phyloP scores from a whole-genome alignment of 1,139 yeast genomes.

The Candida albicans region DNA sequence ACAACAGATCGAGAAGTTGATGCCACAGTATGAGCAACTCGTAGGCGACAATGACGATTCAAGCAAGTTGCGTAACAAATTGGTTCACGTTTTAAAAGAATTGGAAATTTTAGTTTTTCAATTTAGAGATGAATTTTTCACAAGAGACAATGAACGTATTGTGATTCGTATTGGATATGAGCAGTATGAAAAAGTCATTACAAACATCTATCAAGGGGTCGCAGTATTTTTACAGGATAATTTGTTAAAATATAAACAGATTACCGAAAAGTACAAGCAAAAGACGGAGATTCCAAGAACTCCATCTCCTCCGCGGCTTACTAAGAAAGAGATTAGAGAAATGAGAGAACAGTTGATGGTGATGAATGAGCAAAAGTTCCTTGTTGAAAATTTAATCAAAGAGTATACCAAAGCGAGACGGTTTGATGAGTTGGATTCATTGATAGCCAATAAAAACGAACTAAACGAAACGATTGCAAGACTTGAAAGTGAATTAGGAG shows the following conservation, averaged over 20 bases:
- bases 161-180: conserved; percentile 18
- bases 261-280: conserved; percentile 26
- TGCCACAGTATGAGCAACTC: conserved; percentile 30
- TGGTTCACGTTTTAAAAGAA: conserved; percentile 34
- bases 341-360: conserved; percentile 81
- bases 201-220: conserved; percentile 36
- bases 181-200: conserved; percentile 22
- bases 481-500: conserved; percentile 60
- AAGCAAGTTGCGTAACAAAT: conserved; percentile 24
- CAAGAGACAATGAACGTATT: conserved; percentile 16
- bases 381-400: conserved; percentile 63
- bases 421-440: conserved; percentile 72
- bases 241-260: conserved; percentile 28
- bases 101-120: conserved; percentile 29
- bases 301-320: conserved; percentile 26
- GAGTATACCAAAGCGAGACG: conserved; percentile 65
- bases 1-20: conserved; percentile 29
- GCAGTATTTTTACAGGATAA: conserved; percentile 37
- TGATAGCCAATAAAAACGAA: conserved; percentile 61
- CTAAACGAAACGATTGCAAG: conserved; percentile 51
- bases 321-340: conserved; percentile 55
- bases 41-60: conserved; percentile 12
- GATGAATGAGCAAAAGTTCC: conserved; percentile 75
- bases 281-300: conserved; percentile 1
- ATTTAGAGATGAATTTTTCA: conserved; percentile 29